Evolutionary conservation across 169 alveolate genomes (phyloP).

Genomic region (Babesia sp.): DNA sequence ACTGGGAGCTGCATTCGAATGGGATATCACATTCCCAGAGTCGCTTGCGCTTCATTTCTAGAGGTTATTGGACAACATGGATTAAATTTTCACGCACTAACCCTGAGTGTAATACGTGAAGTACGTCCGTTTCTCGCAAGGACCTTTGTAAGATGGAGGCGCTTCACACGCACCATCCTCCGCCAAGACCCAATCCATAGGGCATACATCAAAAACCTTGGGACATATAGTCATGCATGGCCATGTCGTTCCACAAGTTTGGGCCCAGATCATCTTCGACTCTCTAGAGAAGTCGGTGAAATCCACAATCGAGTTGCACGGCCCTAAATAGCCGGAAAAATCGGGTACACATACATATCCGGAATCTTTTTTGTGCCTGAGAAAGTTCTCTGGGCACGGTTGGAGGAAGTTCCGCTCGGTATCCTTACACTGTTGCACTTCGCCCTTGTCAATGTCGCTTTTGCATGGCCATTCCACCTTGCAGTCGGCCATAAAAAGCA

Average conservation of each 20-base stretch:
- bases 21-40: constrained; percentile 51
- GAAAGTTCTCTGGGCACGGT: constrained; percentile 56
- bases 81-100: not conserved
- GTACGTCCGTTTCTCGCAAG: constrained; percentile 36
- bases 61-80: not conserved
- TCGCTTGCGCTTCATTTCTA: constrained; percentile 55
- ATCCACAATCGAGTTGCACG: constrained; percentile 47
- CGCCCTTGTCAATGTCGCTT: constrained; percentile 15
- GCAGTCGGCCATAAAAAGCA: constrained; percentile 37
- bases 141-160: constrained; percentile 61
- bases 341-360: constrained; percentile 38
- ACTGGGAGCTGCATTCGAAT: constrained; percentile 50
- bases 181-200: constrained; percentile 57
- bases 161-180: constrained; percentile 55
- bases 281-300: constrained; percentile 50
- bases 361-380: constrained; percentile 37
- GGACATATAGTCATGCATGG: constrained; percentile 66
- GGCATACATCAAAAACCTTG: constrained; percentile 48
- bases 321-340: constrained; percentile 52
- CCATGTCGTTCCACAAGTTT: constrained; percentile 64
- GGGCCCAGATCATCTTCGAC: constrained; percentile 59
- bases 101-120: constrained; percentile 66
- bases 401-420: constrained; percentile 46
- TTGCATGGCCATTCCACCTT: constrained; percentile 35
- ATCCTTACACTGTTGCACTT: constrained; percentile 15